Conservation (phyloP, 345 rosid species). For the Heritiera littoralis region DNA sequence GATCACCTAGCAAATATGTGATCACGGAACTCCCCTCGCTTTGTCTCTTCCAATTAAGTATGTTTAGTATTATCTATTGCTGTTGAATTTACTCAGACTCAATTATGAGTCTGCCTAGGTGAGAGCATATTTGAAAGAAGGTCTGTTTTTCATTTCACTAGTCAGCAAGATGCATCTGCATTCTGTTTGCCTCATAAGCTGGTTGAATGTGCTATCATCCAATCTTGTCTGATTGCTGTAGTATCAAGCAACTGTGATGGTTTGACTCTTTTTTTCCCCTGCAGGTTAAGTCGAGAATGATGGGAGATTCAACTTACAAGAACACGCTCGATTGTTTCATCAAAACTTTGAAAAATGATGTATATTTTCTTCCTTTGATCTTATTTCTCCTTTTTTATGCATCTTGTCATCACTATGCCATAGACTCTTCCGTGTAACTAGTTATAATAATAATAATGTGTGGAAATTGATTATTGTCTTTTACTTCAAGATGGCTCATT, state of each 20-base stretch:
- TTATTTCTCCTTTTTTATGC: slow-evolving; percentile 5
- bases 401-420: background rate
- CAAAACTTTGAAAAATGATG: slow-evolving; percentile 86
- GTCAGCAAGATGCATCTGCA: background rate
- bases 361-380: slow-evolving; percentile 31
- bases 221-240: slow-evolving; percentile 6
- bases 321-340: slow-evolving; percentile 88
- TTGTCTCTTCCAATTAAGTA: background rate
- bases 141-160: slow-evolving; percentile 10
- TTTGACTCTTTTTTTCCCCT: background rate
- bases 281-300: slow-evolving; percentile 98
- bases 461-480: too few relatives aligned
- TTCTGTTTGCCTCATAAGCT: background rate
- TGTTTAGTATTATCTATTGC: slow-evolving; percentile 4
- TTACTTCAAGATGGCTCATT: too few relatives aligned
- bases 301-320: slow-evolving; percentile 95
- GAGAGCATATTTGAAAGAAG: background rate
- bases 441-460: background rate
- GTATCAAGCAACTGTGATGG: slow-evolving; percentile 3
- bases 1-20: background rate
- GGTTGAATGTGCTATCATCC: background rate
- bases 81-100: background rate
- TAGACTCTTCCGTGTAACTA: background rate
- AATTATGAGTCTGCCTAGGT: background rate
- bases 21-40: background rate